Evolutionary conservation across 345 rosid species (phyloP), one percentile per base, ranked within the genome.

Genomic region (Gossypium arboreum): DNA sequence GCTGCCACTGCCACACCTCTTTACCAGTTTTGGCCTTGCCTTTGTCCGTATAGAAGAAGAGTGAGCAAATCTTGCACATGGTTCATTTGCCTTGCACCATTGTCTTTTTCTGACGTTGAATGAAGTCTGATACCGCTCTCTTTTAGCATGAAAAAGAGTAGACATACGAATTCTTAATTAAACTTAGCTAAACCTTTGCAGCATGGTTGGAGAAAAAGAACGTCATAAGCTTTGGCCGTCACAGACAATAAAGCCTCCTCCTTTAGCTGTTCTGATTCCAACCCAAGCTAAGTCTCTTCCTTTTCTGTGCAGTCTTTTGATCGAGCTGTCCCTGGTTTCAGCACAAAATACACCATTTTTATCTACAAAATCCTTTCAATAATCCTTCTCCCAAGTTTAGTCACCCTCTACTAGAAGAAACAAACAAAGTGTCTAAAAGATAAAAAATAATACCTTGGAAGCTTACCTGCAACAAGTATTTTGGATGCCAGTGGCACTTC

Each of bases 241-340:
- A 5, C 41, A 10, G 50, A 84, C 80, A 7, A 88, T 17, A 51
- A 85, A 59, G 1, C 81, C 82, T 24, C 86, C 85, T 2, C 80
- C 72, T 52, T 47, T 70, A 0, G 85, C 62, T 13, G 64, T 57
- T 13, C 86, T 68, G 48, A 85, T 62, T 52, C 92, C 90, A 51
- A 88, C 88, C 45, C 81, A 72, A 56, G 34, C 16, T 34, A 12
- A 83, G 43, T 75, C 25, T 73, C 77, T 75, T 82, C 90, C 87
- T 82, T 81, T 48, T 43, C 73, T 16, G 10, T 74, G 73, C 81
- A 85, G 55, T 78, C 85, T 81, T 70, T 79, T 86, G 39, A 86
- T 78, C 92, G 90, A 88, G 8, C 86, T 88, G 66, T 85, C 87
- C 68, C 85, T 79, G 0, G 72, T 76, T 41, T 79, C 92, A 12